These are phyloP conservation scores for Evernia prunastri DNA, from an alignment of 495 filamentous ascomycete species.

Conservation along the genomic window DNA sequence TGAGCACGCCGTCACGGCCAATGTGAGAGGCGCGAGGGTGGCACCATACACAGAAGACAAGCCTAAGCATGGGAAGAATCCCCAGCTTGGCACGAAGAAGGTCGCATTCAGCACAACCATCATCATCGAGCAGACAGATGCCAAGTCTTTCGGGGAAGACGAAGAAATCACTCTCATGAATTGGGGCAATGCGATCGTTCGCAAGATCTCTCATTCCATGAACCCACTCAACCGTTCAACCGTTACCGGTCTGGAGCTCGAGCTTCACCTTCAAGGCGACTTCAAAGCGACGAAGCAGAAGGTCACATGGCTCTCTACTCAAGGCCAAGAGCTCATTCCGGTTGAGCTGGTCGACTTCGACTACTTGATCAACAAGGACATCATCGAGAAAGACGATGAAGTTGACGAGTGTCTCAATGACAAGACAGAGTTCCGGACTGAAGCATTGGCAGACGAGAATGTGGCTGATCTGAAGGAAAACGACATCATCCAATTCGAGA, in stretches of 20 bases:
- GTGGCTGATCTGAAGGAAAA: constrained; percentile 66
- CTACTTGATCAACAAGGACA: constrained; percentile 87
- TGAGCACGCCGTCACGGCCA: constrained; percentile 60
- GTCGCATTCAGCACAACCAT: constrained; percentile 66
- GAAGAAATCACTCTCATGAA: constrained; percentile 95
- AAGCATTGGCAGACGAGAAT: constrained; percentile 74
- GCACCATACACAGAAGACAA: constrained; percentile 63
- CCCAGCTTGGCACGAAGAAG: constrained; percentile 74
- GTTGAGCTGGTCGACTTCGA: constrained; percentile 89
- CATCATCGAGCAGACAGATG: constrained; percentile 80
- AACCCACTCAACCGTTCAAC: constrained; percentile 36
- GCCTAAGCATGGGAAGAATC: constrained; percentile 82
- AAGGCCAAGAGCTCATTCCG: constrained; percentile 67
- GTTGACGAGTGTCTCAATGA: constrained; percentile 74
- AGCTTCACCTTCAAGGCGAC: constrained; percentile 80
- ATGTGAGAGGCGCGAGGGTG: constrained; percentile 60
- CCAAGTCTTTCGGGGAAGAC: constrained; percentile 67
- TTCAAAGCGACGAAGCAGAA: constrained; percentile 94
- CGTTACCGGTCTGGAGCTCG: constrained; percentile 63
- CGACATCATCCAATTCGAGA: constrained; percentile 90
- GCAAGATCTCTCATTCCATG: constrained; percentile 58
- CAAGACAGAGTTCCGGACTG: constrained; percentile 67
- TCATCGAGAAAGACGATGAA: constrained; percentile 72
- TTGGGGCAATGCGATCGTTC: constrained; percentile 89
- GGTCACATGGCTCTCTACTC: constrained; percentile 77